A percentile compares a stretch with the other conserved stretches of the same genome.
phyloP scores from a whole-genome alignment of 2,329 filamentous ascomycete genomes.

The Beauveria caledonica region DNA sequence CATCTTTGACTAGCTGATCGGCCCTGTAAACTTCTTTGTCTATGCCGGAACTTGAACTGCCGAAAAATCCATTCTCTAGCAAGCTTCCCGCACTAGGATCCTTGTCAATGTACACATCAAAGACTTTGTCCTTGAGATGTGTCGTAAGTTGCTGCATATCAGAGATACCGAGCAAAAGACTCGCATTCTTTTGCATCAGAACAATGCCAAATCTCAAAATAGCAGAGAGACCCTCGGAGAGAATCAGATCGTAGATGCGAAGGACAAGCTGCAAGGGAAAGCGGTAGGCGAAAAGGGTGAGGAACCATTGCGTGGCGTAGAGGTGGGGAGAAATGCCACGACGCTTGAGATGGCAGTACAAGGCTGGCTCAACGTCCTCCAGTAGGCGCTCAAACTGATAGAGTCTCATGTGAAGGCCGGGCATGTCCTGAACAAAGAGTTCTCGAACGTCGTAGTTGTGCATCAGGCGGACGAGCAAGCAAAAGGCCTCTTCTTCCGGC shows the following conservation, averaged over 20 bases:
- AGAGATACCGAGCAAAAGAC: constrained; percentile 69
- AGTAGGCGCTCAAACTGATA: constrained; percentile 93
- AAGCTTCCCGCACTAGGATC: constrained; percentile 87
- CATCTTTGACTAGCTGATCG: constrained; percentile 87
- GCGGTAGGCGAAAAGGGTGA: constrained; percentile 96
- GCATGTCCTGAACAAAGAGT: constrained; percentile 93
- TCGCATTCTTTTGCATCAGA: constrained; percentile 89
- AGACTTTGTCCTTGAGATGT: constrained; percentile 88
- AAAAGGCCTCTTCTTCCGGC: constrained; percentile 96
- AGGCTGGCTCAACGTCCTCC: constrained; percentile 85
- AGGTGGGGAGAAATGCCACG: constrained; percentile 82
- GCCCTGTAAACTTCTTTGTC: constrained; percentile 96
- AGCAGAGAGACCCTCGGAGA: constrained; percentile 86
- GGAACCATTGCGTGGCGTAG: constrained; percentile 98
- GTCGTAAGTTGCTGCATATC: constrained; percentile 86
- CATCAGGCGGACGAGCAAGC: constrained; percentile 87
- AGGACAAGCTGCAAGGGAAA: constrained; percentile 95
- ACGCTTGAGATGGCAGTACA: constrained; percentile 89
- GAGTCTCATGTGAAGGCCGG: constrained; percentile 82
- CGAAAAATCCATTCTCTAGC: constrained; percentile 94
- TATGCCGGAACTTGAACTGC: constrained; percentile 75
- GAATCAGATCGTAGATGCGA: constrained; percentile 89
- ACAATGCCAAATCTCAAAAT: constrained; percentile 93
- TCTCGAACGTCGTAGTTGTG: constrained; percentile 91
- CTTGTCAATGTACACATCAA: constrained; percentile 95